Conservation (phyloP, 169 alveolate genomes). For the Pseudocohnilembus persalinus region DNA sequence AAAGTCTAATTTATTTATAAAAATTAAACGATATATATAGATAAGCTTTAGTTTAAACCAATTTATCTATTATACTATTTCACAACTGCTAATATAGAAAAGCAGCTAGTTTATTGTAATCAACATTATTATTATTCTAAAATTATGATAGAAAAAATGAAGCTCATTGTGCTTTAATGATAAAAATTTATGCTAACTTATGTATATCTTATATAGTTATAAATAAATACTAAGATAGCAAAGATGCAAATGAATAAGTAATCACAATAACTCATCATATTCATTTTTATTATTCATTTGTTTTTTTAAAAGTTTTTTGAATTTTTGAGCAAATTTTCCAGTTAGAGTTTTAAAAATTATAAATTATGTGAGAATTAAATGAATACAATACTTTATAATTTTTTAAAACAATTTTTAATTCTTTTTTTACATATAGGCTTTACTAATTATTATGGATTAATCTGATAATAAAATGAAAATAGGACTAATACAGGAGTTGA, state of each 20-base stretch:
- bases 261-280: conserved; percentile 13
- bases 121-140: not conserved
- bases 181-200: conserved; percentile 28
- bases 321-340: no score
- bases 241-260: conserved; percentile 27
- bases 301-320: no score
- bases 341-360: no score
- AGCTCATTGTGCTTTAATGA: not conserved
- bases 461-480: not conserved
- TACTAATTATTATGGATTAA: not conserved
- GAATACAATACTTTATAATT: no score
- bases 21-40: conserved; percentile 27
- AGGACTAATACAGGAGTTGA: conserved; percentile 12
- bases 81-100: conserved; percentile 41
- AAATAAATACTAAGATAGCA: conserved; percentile 20
- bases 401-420: not conserved
- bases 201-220: conserved; percentile 3
- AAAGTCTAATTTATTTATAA: not conserved
- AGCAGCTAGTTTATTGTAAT: conserved; percentile 9
- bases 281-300: no score
- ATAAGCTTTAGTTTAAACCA: conserved; percentile 24
- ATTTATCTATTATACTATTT: conserved; percentile 35
- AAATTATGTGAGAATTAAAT: no score
- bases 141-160: conserved; percentile 13
- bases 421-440: not conserved